Base-by-base conservation (phyloP, 1,284 basidiomycete genomes). In the Puccinia novopanici region DNA sequence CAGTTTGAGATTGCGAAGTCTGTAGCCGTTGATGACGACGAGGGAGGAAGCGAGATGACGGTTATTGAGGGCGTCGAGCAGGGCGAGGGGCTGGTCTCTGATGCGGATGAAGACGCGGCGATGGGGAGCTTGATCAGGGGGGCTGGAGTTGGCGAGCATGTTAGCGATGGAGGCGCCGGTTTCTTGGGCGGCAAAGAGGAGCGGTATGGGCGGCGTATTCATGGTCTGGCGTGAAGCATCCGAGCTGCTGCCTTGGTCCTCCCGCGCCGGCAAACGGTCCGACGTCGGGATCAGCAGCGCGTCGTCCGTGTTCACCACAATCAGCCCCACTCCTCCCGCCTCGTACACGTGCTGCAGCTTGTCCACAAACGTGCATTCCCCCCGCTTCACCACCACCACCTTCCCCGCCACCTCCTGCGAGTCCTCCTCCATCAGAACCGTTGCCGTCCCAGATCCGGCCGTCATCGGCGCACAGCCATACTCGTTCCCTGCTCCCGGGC, bases 341-440 rank as follows among this genome's bases (percentile, higher is more conserved):
- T 17, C 0, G n/a, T 48, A 30, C 6, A 37, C 57, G 59, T 55
- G 12, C 22, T 52, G 9, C 0, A 80, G 10, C 52, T 80, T 80
- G 6, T 74, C 71, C 6, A 15, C 52, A 57, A 80, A 80, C n/a
- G 68, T 74, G 48, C 78, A 80, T 34, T 48, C 27, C 27, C 78
- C 78, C 19, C 78, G 24, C 52, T 55, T 52, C 22, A 80, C 48
- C 10, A 80, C 13, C 3, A 74, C 48, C 15, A 80, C 78, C 22
- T 80, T 80, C 17, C 48, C 48, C 2, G 17, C 0, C 6, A 80
- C 67, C 55, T 78, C 76, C 10, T 54, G 27, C 3, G 57, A 27
- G 0, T n/a, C 1, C 13, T 70, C 65, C 22, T 57, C 10, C 37
- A 10, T 42, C 2, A 27, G 65, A 19, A n/a, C 2, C 30, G 9